These are phyloP conservation scores for Solanum megistacrolobum DNA, from an alignment of 257 asterid genomes.

Conservation along the genomic window DNA sequence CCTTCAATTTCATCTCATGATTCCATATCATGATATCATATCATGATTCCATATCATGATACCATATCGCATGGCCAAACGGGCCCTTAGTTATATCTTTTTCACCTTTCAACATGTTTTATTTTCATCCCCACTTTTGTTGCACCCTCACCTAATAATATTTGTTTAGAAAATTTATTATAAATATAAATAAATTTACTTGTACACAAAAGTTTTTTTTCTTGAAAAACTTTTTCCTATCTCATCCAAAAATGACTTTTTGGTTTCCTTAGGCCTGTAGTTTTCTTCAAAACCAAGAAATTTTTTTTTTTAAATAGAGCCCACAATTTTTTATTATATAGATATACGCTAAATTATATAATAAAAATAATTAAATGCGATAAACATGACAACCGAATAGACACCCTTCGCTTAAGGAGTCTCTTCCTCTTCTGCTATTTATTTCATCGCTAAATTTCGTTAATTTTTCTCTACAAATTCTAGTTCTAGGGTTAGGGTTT, in stretches of 20 bases:
- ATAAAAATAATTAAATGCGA: not conserved
- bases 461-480: not conserved
- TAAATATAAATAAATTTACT: not conserved
- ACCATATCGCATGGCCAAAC: no score
- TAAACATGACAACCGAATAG: not conserved
- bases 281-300: not conserved
- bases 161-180: no score
- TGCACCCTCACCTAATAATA: not conserved
- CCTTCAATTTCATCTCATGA: no score
- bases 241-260: not conserved
- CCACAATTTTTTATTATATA: not conserved
- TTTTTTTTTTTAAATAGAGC: not conserved
- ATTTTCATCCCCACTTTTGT: not conserved
- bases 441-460: not conserved
- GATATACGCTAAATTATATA: not conserved
- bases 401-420: not conserved
- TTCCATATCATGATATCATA: no score
- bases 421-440: not conserved
- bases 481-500: slow-evolving; percentile 24
- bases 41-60: no score
- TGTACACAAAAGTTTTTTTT: not conserved
- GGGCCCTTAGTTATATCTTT: not conserved
- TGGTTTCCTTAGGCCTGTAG: not conserved
- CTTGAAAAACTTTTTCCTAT: not conserved
- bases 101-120: not conserved